Evolutionary conservation across 371 early-diverging fungal genomes (phyloP), one percentile per base, ranked within the genome.

Genomic region (Actinomortierella ambigua): DNA sequence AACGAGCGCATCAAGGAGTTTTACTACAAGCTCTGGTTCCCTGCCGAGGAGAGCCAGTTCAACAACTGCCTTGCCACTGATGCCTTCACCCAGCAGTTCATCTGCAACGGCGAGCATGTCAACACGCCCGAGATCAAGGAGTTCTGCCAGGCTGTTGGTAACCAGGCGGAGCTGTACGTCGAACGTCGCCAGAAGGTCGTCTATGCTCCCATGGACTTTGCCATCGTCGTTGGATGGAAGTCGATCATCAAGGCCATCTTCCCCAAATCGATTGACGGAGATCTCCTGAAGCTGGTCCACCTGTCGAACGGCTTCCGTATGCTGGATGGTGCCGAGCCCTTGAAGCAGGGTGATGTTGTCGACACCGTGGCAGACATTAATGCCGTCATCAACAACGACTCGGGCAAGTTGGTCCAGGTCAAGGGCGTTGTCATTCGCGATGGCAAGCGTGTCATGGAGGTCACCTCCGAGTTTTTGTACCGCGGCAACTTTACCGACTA

Each of bases 141-240:
- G 42, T 96, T 97, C 83, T 89, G 90, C 76, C 91, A 92, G 64
- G 85, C 92, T 54, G 90, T 97, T 24, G 94, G 93, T 65, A 97
- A 97, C 81, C 88, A 90, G 68, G 93, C 96, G 27, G 95, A 95
- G 67, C 82, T 90, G 50, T 97, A 95, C 76, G 83, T 89, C 28
- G 85, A 84, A n/a, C 82, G 85, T 54, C 85, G 84, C 63, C 81
- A 83, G 61, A 82, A 82, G 69, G 76, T 81, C 15, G 78, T 91
- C 42, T 82, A 77, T 64, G 95, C 94, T 23, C 97, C 97, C 43
- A 90, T 97, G 88, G 97, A 97, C 81, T 97, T 90, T 77, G 95
- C 94, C 50, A 95, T 95, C 53, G 95, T 95, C 55, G 93, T 93
- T 43, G 95, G 94, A 34, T 97, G 98, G 98, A 87, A 90, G 76